Conservation (phyloP, 371 early-diverging fungal species). For the Saksenaea oblongispora region DNA sequence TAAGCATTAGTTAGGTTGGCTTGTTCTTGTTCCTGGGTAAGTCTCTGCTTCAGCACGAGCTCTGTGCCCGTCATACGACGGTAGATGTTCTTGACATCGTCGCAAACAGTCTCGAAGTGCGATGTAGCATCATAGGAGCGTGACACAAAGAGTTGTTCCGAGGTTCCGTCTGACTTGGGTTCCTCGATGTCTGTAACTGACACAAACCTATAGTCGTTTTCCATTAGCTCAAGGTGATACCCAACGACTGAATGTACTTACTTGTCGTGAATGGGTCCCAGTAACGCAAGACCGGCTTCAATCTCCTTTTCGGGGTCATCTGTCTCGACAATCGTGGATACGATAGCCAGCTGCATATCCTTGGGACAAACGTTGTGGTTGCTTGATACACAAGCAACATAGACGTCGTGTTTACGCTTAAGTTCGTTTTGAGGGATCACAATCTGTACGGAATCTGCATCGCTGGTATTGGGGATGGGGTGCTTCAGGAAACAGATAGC, state of each 20-base stretch:
- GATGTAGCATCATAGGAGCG: slow-evolving; percentile 98
- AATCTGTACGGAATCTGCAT: slow-evolving; percentile 93
- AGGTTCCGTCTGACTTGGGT: slow-evolving; percentile 82
- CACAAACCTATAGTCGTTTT: slow-evolving; percentile 58
- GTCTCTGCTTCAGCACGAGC: slow-evolving; percentile 72
- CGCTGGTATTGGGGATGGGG: slow-evolving; percentile 92
- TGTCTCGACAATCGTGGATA: slow-evolving; percentile 94
- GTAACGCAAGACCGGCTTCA: slow-evolving; percentile 80
- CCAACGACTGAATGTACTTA: slow-evolving; percentile 10
- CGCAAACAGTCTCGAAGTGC: slow-evolving; percentile 98
- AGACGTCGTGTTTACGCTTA: slow-evolving; percentile 91
- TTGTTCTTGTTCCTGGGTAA: slow-evolving; percentile 52
- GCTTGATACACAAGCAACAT: slow-evolving; percentile 89
- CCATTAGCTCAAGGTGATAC: background rate
- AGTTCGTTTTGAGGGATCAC: slow-evolving; percentile 97
- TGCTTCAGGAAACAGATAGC: slow-evolving; percentile 93
- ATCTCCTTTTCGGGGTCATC: slow-evolving; percentile 85
- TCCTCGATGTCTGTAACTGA: slow-evolving; percentile 81
- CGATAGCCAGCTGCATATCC: slow-evolving; percentile 90
- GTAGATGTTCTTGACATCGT: slow-evolving; percentile 95
- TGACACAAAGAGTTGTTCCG: slow-evolving; percentile 87
- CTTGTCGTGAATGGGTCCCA: slow-evolving; percentile 91
- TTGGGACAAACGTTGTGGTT: slow-evolving; percentile 92
- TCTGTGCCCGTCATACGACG: slow-evolving; percentile 92
- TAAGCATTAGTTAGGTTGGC: background rate